These are phyloP conservation scores for Pseudogymnoascus sp. DNA, from an alignment of 2,329 filamentous ascomycete genomes.

Conservation along the genomic window DNA sequence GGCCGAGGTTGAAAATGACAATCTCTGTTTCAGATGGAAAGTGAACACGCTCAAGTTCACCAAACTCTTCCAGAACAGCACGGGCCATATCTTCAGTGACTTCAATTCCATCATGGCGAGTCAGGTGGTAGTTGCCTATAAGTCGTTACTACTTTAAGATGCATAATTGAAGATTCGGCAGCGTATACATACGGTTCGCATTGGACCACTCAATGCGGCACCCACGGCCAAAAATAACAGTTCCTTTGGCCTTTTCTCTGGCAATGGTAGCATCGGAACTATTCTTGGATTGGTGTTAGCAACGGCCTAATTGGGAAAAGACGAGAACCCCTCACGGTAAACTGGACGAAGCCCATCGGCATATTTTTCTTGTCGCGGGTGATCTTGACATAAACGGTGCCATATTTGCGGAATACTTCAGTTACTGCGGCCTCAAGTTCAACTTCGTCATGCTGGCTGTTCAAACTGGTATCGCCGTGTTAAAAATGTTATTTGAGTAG, in stretches of 20 bases:
- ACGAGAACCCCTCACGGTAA: too few relatives aligned
- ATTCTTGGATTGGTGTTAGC: too few relatives aligned
- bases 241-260: slow-evolving; percentile 39
- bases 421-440: slow-evolving; percentile 47
- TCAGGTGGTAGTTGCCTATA: slow-evolving; percentile 47
- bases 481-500: too few relatives aligned
- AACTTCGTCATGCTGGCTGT: slow-evolving; percentile 40
- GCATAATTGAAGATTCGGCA: too few relatives aligned
- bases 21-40: slow-evolving; percentile 22
- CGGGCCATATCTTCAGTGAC: slow-evolving; percentile 39
- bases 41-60: slow-evolving; percentile 32
- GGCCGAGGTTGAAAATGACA: slow-evolving; percentile 25
- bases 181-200: too few relatives aligned
- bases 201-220: slow-evolving; percentile 54
- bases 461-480: too few relatives aligned
- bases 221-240: slow-evolving; percentile 45
- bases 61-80: slow-evolving; percentile 37
- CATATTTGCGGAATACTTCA: slow-evolving; percentile 45
- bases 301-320: too few relatives aligned
- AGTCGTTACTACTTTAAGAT: too few relatives aligned
- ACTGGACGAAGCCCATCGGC: slow-evolving; percentile 59
- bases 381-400: slow-evolving; percentile 55
- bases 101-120: slow-evolving; percentile 30
- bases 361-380: slow-evolving; percentile 51
- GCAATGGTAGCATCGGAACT: slow-evolving; percentile 43